phyloP scores from a whole-genome alignment of 148 eudicot species.

The Rhododendron griersonianum region DNA sequence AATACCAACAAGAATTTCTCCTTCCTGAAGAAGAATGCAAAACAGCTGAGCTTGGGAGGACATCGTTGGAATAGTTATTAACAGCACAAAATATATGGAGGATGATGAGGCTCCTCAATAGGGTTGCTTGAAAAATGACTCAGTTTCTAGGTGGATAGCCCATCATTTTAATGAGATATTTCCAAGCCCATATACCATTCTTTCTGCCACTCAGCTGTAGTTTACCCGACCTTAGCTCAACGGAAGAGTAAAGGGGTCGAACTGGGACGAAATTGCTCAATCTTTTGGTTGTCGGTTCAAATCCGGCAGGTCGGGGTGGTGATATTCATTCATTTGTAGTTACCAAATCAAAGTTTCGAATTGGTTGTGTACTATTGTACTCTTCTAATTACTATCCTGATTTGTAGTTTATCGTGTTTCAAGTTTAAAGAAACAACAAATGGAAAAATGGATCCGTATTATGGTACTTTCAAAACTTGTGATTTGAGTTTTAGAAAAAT shows the following conservation, averaged over 20 bases:
- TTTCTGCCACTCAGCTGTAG: not conserved
- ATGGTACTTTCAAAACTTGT: not conserved
- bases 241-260: slow-evolving; percentile 47
- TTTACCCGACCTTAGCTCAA: slow-evolving; percentile 52
- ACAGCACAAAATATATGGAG: not conserved
- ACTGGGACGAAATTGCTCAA: slow-evolving; percentile 14
- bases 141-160: not conserved
- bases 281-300: slow-evolving; percentile 56
- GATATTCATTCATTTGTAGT: not conserved
- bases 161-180: not conserved
- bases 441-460: not conserved
- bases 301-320: slow-evolving; percentile 47
- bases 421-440: not conserved
- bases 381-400: not conserved
- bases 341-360: not conserved
- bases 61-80: not conserved
- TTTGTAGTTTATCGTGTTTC: not conserved
- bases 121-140: not conserved
- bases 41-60: not conserved
- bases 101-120: not conserved
- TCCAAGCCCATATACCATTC: not conserved
- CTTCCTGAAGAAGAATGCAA: not conserved
- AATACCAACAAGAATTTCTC: not conserved
- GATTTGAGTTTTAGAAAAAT: not conserved
- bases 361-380: not conserved